phyloP scores from a whole-genome alignment of 2,329 filamentous ascomycete genomes.

The Alternaria sp. region DNA sequence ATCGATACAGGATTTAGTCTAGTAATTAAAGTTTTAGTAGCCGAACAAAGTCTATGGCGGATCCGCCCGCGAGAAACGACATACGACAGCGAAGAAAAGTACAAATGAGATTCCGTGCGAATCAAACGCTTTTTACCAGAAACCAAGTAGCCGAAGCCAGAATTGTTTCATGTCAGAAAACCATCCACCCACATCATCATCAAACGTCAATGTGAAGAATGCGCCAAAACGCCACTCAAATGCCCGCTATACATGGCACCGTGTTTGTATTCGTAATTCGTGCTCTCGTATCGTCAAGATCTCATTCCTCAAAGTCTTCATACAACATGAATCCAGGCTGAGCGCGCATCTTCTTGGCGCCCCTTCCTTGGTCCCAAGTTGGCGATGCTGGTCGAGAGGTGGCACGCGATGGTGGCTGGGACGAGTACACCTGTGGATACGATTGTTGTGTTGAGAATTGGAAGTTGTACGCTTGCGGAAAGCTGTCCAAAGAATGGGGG shows the following conservation, averaged over 20 bases:
- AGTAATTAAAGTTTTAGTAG: constrained; percentile 31
- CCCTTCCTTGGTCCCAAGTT: constrained; percentile 39
- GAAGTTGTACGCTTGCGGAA: constrained; percentile 34
- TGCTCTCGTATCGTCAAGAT: constrained; percentile 22
- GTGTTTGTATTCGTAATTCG: constrained; percentile 29
- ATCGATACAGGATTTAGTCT: constrained; percentile 25
- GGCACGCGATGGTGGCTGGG: constrained; percentile 38
- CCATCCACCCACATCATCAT: constrained; percentile 7
- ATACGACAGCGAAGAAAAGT: constrained; percentile 5
- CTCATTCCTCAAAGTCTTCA: constrained; percentile 30
- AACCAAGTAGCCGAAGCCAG: constrained; percentile 9
- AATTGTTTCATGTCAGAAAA: constrained; percentile 6
- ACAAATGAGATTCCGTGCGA: constrained; percentile 5
- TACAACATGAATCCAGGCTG: constrained; percentile 31
- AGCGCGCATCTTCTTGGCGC: constrained; percentile 35
- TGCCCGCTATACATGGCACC: constrained; percentile 22
- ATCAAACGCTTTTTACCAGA: constrained; percentile 15
- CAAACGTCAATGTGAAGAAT: constrained; percentile 10
- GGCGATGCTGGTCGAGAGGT: constrained; percentile 41
- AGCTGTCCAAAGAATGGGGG: constrained; percentile 40
- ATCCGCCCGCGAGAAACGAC: constrained; percentile 7
- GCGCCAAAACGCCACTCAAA: constrained; percentile 25
- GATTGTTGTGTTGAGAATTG: constrained; percentile 26
- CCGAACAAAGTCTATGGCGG: constrained; percentile 19
- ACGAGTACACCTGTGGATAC: constrained; percentile 38